These are phyloP conservation scores for Pythium aquatile DNA, from an alignment of 352 stramenopile species.

Conservation along the genomic window DNA sequence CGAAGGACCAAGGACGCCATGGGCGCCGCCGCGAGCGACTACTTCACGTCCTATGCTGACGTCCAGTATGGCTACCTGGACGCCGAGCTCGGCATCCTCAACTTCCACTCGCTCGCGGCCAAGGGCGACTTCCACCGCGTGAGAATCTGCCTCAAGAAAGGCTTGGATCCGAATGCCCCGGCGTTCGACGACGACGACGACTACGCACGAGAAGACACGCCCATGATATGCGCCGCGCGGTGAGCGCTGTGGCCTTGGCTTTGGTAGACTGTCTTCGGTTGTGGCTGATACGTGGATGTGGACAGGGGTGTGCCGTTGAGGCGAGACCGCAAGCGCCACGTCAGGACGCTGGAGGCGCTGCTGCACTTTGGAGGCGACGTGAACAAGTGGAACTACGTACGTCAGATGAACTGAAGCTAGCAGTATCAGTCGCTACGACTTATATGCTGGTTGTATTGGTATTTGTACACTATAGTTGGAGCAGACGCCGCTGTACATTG, in stretches of 20 bases:
- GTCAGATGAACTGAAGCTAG: not conserved
- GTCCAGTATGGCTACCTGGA: slow-evolving; percentile 58
- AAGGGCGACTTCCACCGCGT: slow-evolving; percentile 42
- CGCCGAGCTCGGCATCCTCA: slow-evolving; percentile 45
- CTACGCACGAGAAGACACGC: slow-evolving; percentile 49
- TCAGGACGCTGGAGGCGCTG: slow-evolving; percentile 57
- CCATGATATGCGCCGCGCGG: slow-evolving; percentile 62
- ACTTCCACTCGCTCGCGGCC: slow-evolving; percentile 50
- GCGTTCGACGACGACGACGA: slow-evolving; percentile 40
- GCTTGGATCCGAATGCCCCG: slow-evolving; percentile 57
- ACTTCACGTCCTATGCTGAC: slow-evolving; percentile 54
- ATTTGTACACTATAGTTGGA: slow-evolving; percentile 34
- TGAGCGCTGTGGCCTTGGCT: slow-evolving; percentile 7
- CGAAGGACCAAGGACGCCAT: slow-evolving; percentile 22
- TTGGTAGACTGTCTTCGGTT: too few relatives aligned
- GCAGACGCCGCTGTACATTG: slow-evolving; percentile 56
- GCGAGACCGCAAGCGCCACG: slow-evolving; percentile 37
- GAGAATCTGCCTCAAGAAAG: slow-evolving; percentile 47
- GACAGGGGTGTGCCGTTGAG: slow-evolving; percentile 7
- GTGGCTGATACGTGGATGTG: not conserved
- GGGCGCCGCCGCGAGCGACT: slow-evolving; percentile 51
- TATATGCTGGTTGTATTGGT: not conserved
- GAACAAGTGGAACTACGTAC: slow-evolving; percentile 51
- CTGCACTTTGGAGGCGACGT: slow-evolving; percentile 52
- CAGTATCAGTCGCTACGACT: too few relatives aligned